phyloP scores from a whole-genome alignment of 1,139 yeast species.

The Geotrichum citri-aurantii region DNA sequence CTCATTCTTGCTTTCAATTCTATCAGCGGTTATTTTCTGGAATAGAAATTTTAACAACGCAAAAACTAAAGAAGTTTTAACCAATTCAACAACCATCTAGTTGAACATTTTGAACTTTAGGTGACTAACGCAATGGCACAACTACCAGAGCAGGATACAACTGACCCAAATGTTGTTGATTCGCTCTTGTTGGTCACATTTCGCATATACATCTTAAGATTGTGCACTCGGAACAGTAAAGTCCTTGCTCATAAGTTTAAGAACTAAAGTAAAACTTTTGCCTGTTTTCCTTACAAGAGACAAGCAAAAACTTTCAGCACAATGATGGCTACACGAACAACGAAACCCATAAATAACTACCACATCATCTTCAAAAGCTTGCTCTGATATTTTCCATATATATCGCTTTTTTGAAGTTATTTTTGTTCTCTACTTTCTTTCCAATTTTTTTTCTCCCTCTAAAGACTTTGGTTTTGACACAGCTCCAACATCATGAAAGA shows the following conservation, averaged over 20 bases:
- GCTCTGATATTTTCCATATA: neutral
- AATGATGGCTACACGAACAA: neutral
- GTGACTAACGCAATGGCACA: too few relatives aligned
- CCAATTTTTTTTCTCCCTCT: neutral
- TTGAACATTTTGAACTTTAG: too few relatives aligned
- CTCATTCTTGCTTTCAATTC: neutral
- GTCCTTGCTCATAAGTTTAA: conserved; percentile 1
- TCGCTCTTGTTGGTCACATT: neutral
- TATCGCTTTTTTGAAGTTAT: neutral
- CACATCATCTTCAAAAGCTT: neutral
- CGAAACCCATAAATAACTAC: neutral
- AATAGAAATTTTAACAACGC: neutral
- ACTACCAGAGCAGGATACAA: too few relatives aligned
- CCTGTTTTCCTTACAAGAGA: neutral
- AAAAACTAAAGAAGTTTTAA: neutral
- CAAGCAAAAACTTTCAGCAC: neutral
- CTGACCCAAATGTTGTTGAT: too few relatives aligned
- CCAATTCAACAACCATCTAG: neutral
- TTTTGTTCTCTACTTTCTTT: neutral
- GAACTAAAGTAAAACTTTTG: neutral
- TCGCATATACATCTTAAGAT: neutral
- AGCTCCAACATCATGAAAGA: neutral
- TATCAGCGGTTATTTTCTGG: neutral
- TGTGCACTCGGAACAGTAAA: neutral
- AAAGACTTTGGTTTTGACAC: neutral